Conservation (phyloP, 495 filamentous ascomycete genomes). For the Cetradonia linearis region DNA sequence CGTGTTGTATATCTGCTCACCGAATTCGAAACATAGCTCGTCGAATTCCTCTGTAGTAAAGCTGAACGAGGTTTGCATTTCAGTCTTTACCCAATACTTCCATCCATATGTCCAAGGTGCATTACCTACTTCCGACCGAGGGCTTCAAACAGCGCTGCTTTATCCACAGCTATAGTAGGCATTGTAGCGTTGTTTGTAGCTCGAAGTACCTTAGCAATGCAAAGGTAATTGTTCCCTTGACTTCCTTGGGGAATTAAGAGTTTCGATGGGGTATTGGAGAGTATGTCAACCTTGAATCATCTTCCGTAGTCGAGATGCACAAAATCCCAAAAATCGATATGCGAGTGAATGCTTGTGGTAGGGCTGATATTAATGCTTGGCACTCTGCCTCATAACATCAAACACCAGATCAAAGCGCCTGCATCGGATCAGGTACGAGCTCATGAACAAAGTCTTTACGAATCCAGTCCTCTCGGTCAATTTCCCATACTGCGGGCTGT, state of each 20-base stretch:
- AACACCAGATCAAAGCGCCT: conserved; percentile 6
- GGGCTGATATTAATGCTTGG: conserved; percentile 17
- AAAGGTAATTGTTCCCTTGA: background rate
- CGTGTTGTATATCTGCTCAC: conserved; percentile 35
- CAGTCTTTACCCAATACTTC: conserved; percentile 5
- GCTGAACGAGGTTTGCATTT: conserved; percentile 33
- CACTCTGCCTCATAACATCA: conserved; percentile 8
- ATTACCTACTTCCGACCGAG: conserved; percentile 71
- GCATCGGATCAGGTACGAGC: conserved; percentile 6
- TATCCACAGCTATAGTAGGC: conserved; percentile 92
- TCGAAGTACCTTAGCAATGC: background rate
- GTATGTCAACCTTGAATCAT: background rate
- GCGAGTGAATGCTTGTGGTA: too few relatives aligned
- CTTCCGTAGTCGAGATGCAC: background rate
- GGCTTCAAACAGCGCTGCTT: conserved; percentile 86
- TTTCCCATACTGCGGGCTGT: background rate
- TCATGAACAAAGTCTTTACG: conserved; percentile 3
- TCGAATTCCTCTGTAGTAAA: conserved; percentile 93
- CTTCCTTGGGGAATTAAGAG: background rate
- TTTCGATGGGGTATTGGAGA: background rate
- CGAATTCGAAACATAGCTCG: conserved; percentile 96
- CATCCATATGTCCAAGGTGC: conserved; percentile 16
- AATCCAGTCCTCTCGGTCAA: background rate
- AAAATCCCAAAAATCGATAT: background rate
- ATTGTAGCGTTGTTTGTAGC: conserved; percentile 28